Evolutionary conservation across 345 rosid species (phyloP).

Genomic region (Reutealis trisperma): DNA sequence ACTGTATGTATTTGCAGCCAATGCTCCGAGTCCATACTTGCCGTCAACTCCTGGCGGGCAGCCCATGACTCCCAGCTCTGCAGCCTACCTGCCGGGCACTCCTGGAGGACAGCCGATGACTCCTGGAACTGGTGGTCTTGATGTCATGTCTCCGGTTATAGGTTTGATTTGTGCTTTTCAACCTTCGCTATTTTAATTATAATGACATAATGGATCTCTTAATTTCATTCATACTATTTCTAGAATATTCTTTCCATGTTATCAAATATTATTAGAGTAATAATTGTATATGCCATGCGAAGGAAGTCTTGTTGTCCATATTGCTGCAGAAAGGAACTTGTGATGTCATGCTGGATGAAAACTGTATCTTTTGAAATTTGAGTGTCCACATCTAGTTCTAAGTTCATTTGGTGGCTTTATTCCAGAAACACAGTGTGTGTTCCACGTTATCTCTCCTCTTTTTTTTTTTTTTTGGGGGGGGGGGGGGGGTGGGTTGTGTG

Average conservation of each 20-base stretch:
- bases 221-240: not conserved
- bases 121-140: constrained; percentile 89
- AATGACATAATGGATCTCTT: not conserved
- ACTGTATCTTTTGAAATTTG: not conserved
- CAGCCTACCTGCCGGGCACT: constrained; percentile 84
- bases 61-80: constrained; percentile 89
- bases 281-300: not conserved
- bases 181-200: not conserved
- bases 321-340: not conserved
- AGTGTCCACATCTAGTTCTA: not conserved
- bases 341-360: not conserved
- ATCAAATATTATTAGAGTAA: not conserved
- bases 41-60: constrained; percentile 93
- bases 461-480: not conserved
- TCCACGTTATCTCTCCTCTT: not conserved
- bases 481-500: not conserved
- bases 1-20: constrained; percentile 48
- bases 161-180: constrained; percentile 37
- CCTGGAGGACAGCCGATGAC: constrained; percentile 99
- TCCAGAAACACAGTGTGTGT: not conserved
- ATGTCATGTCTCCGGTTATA: constrained; percentile 88
- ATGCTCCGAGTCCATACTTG: constrained; percentile 92
- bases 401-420: not conserved
- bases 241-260: not conserved
- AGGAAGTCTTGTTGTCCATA: not conserved